Conservation (phyloP, 2,329 filamentous ascomycete genomes). For the Botryosphaeria dothidea region DNA sequence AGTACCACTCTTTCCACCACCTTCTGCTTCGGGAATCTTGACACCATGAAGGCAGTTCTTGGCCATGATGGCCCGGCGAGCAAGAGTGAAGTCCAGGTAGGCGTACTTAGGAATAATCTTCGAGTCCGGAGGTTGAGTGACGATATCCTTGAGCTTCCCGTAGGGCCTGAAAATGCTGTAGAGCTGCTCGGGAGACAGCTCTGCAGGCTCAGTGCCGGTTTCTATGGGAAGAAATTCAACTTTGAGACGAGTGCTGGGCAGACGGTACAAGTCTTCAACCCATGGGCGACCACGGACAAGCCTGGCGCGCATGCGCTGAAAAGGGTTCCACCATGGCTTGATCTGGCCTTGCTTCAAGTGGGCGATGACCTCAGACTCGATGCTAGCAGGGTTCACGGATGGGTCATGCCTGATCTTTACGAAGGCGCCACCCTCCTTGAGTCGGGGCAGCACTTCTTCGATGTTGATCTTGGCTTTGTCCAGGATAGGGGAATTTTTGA, state of each 20-base stretch:
- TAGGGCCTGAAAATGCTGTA: constrained; percentile 88
- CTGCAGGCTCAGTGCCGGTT: constrained; percentile 70
- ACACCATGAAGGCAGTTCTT: constrained; percentile 91
- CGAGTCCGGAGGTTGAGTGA: constrained; percentile 78
- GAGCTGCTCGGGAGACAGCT: constrained; percentile 81
- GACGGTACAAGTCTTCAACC: constrained; percentile 87
- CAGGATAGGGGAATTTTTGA: constrained; percentile 34
- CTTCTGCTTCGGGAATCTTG: constrained; percentile 64
- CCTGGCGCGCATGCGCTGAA: constrained; percentile 66
- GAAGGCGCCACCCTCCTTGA: constrained; percentile 92
- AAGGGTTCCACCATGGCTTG: constrained; percentile 88
- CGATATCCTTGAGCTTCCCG: constrained; percentile 86
- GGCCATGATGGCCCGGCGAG: constrained; percentile 80
- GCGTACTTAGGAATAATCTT: constrained; percentile 82
- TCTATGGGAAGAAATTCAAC: constrained; percentile 80
- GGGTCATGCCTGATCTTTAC: constrained; percentile 73
- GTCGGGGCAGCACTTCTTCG: constrained; percentile 76
- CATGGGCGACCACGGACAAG: constrained; percentile 84
- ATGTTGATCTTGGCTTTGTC: constrained; percentile 70
- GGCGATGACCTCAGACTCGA: constrained; percentile 62
- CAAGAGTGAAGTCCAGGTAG: constrained; percentile 71
- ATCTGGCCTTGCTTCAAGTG: constrained; percentile 70
- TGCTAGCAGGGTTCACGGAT: constrained; percentile 50
- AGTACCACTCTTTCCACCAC: constrained; percentile 75
- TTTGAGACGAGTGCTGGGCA: constrained; percentile 73